Conservation (phyloP, 1,284 basidiomycete species). For the Boletellus sp. region DNA sequence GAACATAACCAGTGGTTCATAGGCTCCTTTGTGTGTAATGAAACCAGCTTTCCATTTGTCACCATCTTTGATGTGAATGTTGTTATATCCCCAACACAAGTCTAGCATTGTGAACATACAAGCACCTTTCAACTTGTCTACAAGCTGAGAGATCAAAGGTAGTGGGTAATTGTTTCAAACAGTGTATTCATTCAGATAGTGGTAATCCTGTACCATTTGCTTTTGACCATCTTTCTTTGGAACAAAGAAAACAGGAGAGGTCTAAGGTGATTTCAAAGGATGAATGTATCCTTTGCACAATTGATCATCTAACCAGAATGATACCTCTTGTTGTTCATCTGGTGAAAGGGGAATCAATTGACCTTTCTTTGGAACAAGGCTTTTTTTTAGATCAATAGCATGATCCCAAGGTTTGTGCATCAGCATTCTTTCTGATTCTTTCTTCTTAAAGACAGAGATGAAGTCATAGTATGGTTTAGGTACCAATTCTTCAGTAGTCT, state of each 20-base stretch:
- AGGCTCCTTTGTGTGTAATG: no score
- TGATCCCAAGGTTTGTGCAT: neutral
- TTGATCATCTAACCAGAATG: neutral
- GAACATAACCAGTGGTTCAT: no score
- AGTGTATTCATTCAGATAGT: neutral
- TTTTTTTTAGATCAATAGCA: neutral
- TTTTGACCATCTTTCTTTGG: neutral
- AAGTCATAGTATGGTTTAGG: no score
- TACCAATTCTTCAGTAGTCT: no score
- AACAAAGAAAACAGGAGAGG: neutral
- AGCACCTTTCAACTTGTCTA: no score
- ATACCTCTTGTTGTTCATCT: neutral
- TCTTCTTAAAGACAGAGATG: no score
- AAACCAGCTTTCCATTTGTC: no score
- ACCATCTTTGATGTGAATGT: no score
- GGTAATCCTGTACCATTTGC: neutral
- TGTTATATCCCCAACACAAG: no score
- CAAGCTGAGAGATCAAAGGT: no score
- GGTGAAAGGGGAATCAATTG: neutral
- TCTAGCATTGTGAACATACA: no score
- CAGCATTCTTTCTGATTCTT: no score
- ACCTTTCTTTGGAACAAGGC: neutral
- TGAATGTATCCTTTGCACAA: neutral
- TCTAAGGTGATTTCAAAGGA: neutral
- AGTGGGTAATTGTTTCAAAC: neutral